Base-by-base conservation (phyloP, 2,329 filamentous ascomycete species). In the Xylariales sp. region DNA sequence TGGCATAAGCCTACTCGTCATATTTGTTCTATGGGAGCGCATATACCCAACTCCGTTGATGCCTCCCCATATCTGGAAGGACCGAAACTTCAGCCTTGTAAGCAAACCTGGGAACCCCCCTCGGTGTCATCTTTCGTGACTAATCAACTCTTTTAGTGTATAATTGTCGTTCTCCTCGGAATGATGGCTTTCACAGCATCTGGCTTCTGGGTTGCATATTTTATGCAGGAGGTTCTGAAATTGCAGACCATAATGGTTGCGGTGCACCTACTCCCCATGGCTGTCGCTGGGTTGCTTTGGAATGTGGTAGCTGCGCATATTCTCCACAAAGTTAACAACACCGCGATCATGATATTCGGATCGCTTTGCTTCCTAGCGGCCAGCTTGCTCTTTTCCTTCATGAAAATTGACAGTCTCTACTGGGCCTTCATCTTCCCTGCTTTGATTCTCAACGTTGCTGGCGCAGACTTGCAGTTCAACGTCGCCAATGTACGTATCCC, bases 391-490 rank as follows among this genome's bases (percentile, higher is more conserved):
- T 64, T 80, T 24, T 72, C 76, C 0, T 67, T 83, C 33, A 76
- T 82, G 49, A 59, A 64, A 27, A 53, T 68, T 2, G 65, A 72
- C 8, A 70, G 70, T 39, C 69, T 64, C 28, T 38, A 38, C 19
- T 38, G 28, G 28, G 42, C 42, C 18, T 44, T 44, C 12, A 42
- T 33, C 12, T 44, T 44, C 29, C 39, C 42, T 1, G 37, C 41
- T 2, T 35, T 38, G 5, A 28, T 40, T 5, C 56, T 85, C 18
- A 71, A 73, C 16, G 81, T 85, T 2, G 62, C 83, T 4, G 82
- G 82, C 1, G 80, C 80, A 0, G 83, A 85, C 51, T 73, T 86
- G 23, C 75, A 85, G 41, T 85, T 85, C 56, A 83, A 84, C 42
- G 81, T 85, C 16, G 74, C 76, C 4, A 85, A 86, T 49, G 74